Evolutionary conservation across 306 rosid species (phyloP).

Genomic region (Begonia masoniana): DNA sequence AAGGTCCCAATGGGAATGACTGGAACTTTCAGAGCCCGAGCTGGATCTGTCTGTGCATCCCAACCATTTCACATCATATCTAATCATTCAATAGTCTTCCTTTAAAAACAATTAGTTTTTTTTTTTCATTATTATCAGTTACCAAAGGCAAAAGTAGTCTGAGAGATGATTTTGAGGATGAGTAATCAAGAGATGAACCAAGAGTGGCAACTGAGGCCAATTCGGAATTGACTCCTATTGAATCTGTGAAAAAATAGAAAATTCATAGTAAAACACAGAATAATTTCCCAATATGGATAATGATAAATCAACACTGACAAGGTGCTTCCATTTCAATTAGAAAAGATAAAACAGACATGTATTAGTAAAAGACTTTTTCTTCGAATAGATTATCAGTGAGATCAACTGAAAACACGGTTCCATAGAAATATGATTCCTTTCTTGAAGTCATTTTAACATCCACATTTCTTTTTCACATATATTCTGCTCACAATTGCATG

Average conservation of each 20-base stretch:
- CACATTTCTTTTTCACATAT: no score
- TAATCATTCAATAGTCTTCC: background rate
- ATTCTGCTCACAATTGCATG: no score
- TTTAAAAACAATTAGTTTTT: no score
- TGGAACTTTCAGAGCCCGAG: constrained; percentile 55
- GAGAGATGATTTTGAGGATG: constrained; percentile 66
- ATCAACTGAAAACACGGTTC: no score
- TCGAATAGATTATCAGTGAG: no score
- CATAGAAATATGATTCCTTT: no score
- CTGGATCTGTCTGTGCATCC: constrained; percentile 52
- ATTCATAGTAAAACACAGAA: background rate
- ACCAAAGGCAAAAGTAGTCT: constrained; percentile 78
- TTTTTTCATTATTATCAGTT: constrained; percentile 28
- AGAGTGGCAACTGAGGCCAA: constrained; percentile 63
- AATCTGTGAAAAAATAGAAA: constrained; percentile 26
- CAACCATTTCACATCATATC: constrained; percentile 5
- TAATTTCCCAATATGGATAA: no score
- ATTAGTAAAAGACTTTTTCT: background rate
- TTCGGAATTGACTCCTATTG: constrained; percentile 38
- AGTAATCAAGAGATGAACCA: constrained; percentile 78
- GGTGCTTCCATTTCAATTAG: background rate
- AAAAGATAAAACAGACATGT: background rate
- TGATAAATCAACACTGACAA: no score
- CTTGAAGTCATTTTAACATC: no score
- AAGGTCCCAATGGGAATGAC: constrained; percentile 66